Evolutionary conservation across 2,329 filamentous ascomycete genomes (phyloP).

Genomic region (Talaromyces marneffei): DNA sequence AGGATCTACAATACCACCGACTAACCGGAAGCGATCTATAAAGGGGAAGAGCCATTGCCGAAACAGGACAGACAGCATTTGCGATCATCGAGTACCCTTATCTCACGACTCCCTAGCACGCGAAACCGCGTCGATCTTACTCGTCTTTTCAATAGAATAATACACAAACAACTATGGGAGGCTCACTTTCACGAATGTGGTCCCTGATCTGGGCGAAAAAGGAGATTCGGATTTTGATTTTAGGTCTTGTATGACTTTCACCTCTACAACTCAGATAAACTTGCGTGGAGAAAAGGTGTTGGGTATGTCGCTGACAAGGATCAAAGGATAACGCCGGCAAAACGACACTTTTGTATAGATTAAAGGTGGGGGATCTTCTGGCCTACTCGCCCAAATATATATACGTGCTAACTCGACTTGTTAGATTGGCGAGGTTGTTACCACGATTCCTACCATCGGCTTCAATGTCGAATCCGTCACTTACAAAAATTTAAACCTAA

Average conservation of each 20-base stretch:
- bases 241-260: constrained; percentile 68
- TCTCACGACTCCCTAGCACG: not conserved
- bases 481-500: constrained; percentile 97
- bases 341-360: constrained; percentile 89
- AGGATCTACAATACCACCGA: not conserved
- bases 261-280: too few species aligned
- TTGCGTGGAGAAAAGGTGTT: not conserved
- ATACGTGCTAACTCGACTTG: constrained; percentile 9
- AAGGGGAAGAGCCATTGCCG: not conserved
- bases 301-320: constrained; percentile 16
- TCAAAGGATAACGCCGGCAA: constrained; percentile 95
- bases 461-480: constrained; percentile 99
- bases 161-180: constrained; percentile 44
- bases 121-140: not conserved
- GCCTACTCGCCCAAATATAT: not conserved
- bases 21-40: not conserved
- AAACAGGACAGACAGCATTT: constrained; percentile 1
- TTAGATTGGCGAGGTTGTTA: constrained; percentile 96
- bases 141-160: not conserved
- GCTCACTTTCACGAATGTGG: constrained; percentile 53
- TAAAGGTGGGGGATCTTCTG: constrained; percentile 62
- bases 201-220: constrained; percentile 88
- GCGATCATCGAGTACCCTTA: not conserved
- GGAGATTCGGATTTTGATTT: constrained; percentile 92
- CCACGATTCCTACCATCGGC: constrained; percentile 96